A percentile compares a stretch with the other conserved stretches of the same genome.
These are phyloP conservation scores for Eruca vesicaria DNA, from an alignment of 441 rosid genomes.

Conservation along the genomic window DNA sequence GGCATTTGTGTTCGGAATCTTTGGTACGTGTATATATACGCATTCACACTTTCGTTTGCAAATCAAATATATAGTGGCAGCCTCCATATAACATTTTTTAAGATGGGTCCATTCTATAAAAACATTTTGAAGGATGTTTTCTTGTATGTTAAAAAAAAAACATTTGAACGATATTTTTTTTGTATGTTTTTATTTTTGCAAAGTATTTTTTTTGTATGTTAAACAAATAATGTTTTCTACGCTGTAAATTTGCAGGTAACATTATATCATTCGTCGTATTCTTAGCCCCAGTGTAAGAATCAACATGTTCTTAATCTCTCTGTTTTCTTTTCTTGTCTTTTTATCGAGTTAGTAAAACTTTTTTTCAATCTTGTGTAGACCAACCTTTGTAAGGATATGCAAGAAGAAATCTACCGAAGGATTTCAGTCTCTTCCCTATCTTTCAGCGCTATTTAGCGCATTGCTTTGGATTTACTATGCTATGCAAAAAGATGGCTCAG, in stretches of 20 bases:
- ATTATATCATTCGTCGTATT: slow-evolving; percentile 53
- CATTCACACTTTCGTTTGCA: neutral
- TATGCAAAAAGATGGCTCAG: slow-evolving; percentile 40
- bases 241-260: slow-evolving; percentile 42
- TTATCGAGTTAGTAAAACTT: neutral
- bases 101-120: too few species aligned
- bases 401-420: slow-evolving; percentile 69
- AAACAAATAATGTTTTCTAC: neutral
- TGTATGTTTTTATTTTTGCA: too few species aligned
- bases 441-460: slow-evolving; percentile 50
- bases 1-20: slow-evolving; percentile 56
- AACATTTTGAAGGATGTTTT: neutral
- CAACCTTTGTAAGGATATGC: slow-evolving; percentile 51
- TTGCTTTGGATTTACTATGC: slow-evolving; percentile 68
- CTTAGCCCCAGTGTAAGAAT: slow-evolving; percentile 61
- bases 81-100: neutral
- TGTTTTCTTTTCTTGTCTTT: neutral
- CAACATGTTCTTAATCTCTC: neutral
- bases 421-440: slow-evolving; percentile 53
- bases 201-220: too few species aligned
- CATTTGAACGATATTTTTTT: too few species aligned
- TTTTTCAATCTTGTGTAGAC: slow-evolving; percentile 32
- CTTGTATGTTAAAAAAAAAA: too few species aligned
- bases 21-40: slow-evolving; percentile 41
- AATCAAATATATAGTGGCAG: neutral